phyloP scores from a whole-genome alignment of 2,329 filamentous ascomycete species.

The Colletotrichum sp. region DNA sequence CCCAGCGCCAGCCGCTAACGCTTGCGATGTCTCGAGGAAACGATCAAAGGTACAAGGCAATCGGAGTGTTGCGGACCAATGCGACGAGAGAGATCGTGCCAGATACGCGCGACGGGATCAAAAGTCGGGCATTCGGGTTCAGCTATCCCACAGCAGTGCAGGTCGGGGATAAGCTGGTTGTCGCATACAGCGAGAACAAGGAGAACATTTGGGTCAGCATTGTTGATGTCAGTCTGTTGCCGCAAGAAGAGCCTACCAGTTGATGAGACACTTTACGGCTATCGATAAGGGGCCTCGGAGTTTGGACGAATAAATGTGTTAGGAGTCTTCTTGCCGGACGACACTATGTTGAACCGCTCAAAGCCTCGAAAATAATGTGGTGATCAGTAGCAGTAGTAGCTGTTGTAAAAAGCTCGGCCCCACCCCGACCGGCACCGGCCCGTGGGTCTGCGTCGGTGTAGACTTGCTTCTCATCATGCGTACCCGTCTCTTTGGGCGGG shows the following conservation, averaged over 20 bases:
- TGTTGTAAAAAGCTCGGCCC: not conserved
- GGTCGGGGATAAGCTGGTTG: conserved; percentile 24
- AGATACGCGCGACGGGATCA: conserved; percentile 26
- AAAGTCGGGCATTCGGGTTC: conserved; percentile 25
- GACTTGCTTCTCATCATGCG: not conserved
- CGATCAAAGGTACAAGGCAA: conserved; percentile 9
- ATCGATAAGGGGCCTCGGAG: rapidly evolving
- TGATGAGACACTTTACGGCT: not conserved
- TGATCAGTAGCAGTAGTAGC: not conserved
- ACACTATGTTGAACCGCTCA: not conserved
- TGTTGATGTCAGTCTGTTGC: conserved; percentile 21
- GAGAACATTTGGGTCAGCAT: conserved; percentile 31
- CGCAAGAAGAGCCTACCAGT: not conserved
- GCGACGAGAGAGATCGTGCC: conserved; percentile 25
- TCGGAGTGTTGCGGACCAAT: conserved; percentile 26
- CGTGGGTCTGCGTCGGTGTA: not conserved
- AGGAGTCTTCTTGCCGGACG: not conserved
- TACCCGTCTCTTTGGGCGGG: not conserved
- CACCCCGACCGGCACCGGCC: not conserved
- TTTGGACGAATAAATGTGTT: rapidly evolving
- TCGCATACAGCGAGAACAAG: conserved; percentile 30
- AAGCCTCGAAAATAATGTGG: not conserved
- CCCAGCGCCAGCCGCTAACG: conserved; percentile 24
- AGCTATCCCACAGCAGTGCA: conserved; percentile 27
- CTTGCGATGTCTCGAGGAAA: conserved; percentile 21